These are phyloP conservation scores for Nymphaea colorata DNA, from an alignment of 164 flowering plant genomes.

Conservation along the genomic window DNA sequence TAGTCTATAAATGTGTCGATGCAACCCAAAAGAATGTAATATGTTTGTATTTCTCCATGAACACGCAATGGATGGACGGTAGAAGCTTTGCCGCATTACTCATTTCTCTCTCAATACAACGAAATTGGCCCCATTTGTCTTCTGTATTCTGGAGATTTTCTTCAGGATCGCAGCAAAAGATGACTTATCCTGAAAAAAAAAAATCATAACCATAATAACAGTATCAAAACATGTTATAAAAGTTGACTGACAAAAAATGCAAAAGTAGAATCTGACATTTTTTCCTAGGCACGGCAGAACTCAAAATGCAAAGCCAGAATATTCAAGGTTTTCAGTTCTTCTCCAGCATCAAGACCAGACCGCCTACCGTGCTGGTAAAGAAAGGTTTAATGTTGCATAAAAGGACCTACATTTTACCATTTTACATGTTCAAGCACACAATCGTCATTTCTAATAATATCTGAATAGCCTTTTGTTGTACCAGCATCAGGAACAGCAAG, in stretches of 20 bases:
- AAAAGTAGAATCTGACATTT: background rate
- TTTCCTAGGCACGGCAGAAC: background rate
- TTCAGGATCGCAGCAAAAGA: constrained; percentile 68
- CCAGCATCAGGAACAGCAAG: too few relatives aligned
- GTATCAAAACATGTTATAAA: background rate
- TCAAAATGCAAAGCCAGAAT: background rate
- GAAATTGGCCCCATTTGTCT: constrained; percentile 48
- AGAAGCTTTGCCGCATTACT: constrained; percentile 1
- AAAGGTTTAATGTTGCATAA: too few relatives aligned
- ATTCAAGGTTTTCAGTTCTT: background rate
- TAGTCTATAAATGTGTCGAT: too few relatives aligned
- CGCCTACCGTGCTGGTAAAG: too few relatives aligned
- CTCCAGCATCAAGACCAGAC: too few relatives aligned
- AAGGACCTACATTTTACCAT: too few relatives aligned
- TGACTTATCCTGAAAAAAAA: constrained; percentile 55
- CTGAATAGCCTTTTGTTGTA: too few relatives aligned
- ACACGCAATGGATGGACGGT: too few relatives aligned
- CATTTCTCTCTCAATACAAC: constrained; percentile 56
- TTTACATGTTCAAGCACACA: too few relatives aligned
- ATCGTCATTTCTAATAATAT: too few relatives aligned
- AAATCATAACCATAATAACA: background rate
- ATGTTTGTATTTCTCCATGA: too few relatives aligned
- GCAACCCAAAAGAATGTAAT: too few relatives aligned
- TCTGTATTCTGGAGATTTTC: constrained; percentile 79
- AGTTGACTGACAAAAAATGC: background rate